A percentile compares a stretch with the other conserved stretches of the same genome.
phyloP scores from a whole-genome alignment of 208 protist genomes.

The Crithidia fasciculata region DNA sequence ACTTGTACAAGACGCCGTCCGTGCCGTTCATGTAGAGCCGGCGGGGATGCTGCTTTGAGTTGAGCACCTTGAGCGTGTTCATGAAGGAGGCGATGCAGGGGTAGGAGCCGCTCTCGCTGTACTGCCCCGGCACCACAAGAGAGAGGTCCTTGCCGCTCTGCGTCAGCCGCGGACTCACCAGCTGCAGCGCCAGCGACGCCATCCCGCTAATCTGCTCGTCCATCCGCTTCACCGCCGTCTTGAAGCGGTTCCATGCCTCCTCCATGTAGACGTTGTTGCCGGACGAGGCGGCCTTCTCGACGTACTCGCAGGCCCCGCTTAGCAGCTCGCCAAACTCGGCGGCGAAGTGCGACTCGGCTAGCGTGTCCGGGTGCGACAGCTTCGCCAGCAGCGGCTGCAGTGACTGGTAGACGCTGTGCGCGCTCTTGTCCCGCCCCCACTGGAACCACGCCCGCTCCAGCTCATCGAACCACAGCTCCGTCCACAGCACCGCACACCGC shows the following conservation, averaged over 20 bases:
- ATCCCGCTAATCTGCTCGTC: conserved; percentile 96
- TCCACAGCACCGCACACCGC: conserved; percentile 98
- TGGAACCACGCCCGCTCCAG: conserved; percentile 96
- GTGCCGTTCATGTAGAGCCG: conserved; percentile 96
- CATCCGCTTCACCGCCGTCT: conserved; percentile 95
- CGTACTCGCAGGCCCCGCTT: conserved; percentile 69
- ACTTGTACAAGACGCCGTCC: conserved; percentile 97
- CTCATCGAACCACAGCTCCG: conserved; percentile 94
- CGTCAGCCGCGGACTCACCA: conserved; percentile 90
- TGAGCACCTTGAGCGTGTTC: conserved; percentile 94
- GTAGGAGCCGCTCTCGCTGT: conserved; percentile 79
- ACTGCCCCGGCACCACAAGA: conserved; percentile 98
- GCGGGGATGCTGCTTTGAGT: conserved; percentile 99
- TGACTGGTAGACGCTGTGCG: conserved; percentile 90
- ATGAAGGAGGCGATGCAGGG: conserved; percentile 85
- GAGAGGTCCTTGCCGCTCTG: conserved; percentile 94
- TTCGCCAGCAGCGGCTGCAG: conserved; percentile 96
- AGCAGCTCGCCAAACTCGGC: conserved; percentile 80
- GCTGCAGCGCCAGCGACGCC: conserved; percentile 95
- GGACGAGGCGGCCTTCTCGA: conserved; percentile 77
- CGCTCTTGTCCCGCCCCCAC: conserved; percentile 96
- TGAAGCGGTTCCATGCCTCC: conserved; percentile 97
- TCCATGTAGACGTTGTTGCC: conserved; percentile 92
- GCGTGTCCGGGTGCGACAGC: conserved; percentile 92
- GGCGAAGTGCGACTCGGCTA: conserved; percentile 96